phyloP scores from a whole-genome alignment of 345 rosid genomes.

The Isatis tinctoria region DNA sequence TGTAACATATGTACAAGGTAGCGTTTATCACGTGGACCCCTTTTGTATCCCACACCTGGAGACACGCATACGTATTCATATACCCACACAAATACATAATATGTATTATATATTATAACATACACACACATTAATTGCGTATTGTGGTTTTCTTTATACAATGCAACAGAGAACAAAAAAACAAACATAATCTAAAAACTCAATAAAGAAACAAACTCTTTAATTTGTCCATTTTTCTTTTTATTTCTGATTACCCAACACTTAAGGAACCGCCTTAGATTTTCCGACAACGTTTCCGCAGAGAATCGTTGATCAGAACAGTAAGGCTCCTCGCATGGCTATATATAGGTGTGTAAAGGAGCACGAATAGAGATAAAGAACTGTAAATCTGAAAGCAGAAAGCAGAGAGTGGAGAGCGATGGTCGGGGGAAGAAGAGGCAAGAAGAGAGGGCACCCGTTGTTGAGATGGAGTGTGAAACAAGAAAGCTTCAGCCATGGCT shows the following conservation, averaged over 20 bases:
- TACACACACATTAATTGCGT: not conserved
- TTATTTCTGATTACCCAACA: not conserved
- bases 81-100: not conserved
- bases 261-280: constrained; percentile 24
- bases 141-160: not conserved
- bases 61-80: constrained; percentile 2
- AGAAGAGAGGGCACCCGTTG: constrained; percentile 43
- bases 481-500: constrained; percentile 49
- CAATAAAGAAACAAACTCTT: not conserved
- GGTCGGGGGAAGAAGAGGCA: constrained; percentile 20
- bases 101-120: not conserved
- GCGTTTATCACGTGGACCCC: constrained; percentile 9
- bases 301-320: not conserved
- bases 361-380: not conserved
- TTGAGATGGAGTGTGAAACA: constrained; percentile 42
- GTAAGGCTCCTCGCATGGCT: not conserved
- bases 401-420: not conserved
- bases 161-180: not conserved
- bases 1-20: constrained; percentile 15
- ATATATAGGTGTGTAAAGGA: not conserved
- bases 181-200: not conserved
- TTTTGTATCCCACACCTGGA: constrained; percentile 1
- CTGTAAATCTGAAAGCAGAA: not conserved
- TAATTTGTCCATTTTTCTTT: not conserved
- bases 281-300: not conserved